Base-by-base conservation (phyloP, 495 filamentous ascomycete genomes). In the Xylaria flabelliformis region DNA sequence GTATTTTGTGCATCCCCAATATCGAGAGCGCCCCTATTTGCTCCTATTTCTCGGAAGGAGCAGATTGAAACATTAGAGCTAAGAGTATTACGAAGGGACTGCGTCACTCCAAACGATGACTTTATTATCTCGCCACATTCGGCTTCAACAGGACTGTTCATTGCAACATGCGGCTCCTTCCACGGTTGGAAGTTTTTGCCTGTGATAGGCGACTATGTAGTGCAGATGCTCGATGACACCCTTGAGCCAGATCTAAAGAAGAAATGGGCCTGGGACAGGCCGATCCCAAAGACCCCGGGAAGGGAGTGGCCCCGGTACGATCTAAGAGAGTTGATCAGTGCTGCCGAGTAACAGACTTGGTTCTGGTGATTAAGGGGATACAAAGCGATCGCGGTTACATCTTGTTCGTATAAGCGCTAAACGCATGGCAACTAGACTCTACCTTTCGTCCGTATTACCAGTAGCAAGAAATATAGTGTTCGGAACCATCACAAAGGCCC, bases 131-230 rank as follows among this genome's bases (percentile, higher is more conserved):
- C 83, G 36, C 78, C 83, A 21, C 89, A 91, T 73, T 82, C 88
- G 0, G 81, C 80, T 36, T 84, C 82, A 46, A 74, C 81, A 46
- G 84, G 84, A 36, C 73, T 87, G 0, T 82, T 80, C 59, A 66
- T 87, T 64, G 85, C 85, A 2, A 83, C 79, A 5, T 82, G 75
- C n/a, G 85, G 85, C 9, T 84, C 83, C 26, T 86, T 85, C 70
- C 85, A 87, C 64, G 81, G 83, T 9, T 91, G 82, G 80, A 91
- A 91, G 75, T 90, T 91, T 80, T 81, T 90, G 68, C 88, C 89
- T 0, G 84, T 86, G 15, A 80, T 91, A 51, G 89, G 89, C 19
- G 82, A 86, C 34, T 89, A 90, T 73, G 85, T 91, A 41, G 81
- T 85, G 1, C 76, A 86, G 56, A 85, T 90, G 87, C 76, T 91